Base-by-base conservation (phyloP, 805 yeast species). In the Hagleromyces aurorensis region DNA sequence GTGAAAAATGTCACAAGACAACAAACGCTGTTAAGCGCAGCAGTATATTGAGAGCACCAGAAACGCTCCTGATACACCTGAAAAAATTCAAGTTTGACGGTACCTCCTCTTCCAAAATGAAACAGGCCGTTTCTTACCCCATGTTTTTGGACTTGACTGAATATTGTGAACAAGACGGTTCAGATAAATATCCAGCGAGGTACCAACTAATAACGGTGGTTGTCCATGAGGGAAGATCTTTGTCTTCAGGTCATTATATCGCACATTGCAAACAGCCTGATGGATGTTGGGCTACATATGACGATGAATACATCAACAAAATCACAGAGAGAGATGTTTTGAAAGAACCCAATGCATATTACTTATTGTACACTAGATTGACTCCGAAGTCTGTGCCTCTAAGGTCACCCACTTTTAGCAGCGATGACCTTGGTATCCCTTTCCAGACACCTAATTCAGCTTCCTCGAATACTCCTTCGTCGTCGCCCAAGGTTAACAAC, bases 181-280 rank as follows among this genome's bases (percentile, higher is more conserved):
- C 45, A 4, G 34, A 44, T 5, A 29, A 35, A 5, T 36, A 41
- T 15, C 74, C 78, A 2, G 69, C 70, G 4, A 60, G 63, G 20
- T 91, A 91, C 58, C 79, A 77, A 51, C 67, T 91, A 41, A 66
- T 74, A 11, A 75, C 87, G 13, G 95, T 89, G 11, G 82, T 89
- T 37, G 89, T 86, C 4, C 98, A 91, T 51, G 95, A 84, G 47
- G 98, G 98, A 22, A 67, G 97, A 40, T 81, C 95, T 2, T 77
- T 87, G 9, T 76, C 86, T 25, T 77, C 91, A 3, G 98, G 98
- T 3, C 98, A 91, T 57, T 91, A 91, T 50, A 72, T 86, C 36
- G 82, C 94, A 1, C 85, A 83, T 51, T 83, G 95, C 51, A 72
- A 80, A 39, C 96, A 87, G 57, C 94, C 96, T 1, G 91, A 83